A percentile compares a stretch with the other conserved stretches of the same genome.
These are phyloP conservation scores for Phalaenopsis equestris DNA, from an alignment of 106 monocot genomes.

Conservation along the genomic window DNA sequence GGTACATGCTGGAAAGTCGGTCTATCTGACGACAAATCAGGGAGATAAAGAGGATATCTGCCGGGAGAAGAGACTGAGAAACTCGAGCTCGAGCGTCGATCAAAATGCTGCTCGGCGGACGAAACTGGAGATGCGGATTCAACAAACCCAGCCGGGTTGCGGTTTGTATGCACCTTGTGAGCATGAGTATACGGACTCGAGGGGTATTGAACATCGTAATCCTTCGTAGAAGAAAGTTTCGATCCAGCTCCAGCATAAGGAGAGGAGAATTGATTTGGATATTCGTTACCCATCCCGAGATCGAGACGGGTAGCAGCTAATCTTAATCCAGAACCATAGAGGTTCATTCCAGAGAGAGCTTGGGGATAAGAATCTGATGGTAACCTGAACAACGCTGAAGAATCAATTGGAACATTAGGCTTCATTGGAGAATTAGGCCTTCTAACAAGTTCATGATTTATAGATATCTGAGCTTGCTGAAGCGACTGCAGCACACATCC, in stretches of 20 bases:
- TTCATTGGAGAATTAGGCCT: slow-evolving; percentile 10
- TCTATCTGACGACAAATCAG: slow-evolving; percentile 13
- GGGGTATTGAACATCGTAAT: slow-evolving; percentile 2
- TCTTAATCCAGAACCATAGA: slow-evolving; percentile 19
- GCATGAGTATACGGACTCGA: neutral
- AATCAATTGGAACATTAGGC: slow-evolving; percentile 16
- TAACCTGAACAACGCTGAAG: slow-evolving; percentile 51
- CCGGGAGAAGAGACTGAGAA: slow-evolving; percentile 2
- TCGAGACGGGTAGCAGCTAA: slow-evolving; percentile 8
- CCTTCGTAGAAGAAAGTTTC: slow-evolving; percentile 8
- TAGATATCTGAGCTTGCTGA: slow-evolving; percentile 49
- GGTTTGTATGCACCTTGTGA: neutral
- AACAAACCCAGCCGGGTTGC: neutral
- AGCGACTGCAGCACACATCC: slow-evolving; percentile 52
- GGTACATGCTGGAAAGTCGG: neutral
- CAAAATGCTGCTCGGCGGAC: neutral
- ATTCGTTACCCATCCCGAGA: neutral
- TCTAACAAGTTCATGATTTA: slow-evolving; percentile 27
- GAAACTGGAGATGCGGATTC: slow-evolving; percentile 5
- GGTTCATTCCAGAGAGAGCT: neutral
- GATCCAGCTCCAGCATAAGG: neutral
- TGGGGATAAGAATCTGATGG: slow-evolving; percentile 36
- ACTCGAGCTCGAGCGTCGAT: slow-evolving; percentile 7
- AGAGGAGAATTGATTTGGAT: neutral
- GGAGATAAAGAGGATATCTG: slow-evolving; percentile 9